phyloP scores from a whole-genome alignment of 371 early-diverging fungal species.

The Syncephalastrum contaminatum region DNA sequence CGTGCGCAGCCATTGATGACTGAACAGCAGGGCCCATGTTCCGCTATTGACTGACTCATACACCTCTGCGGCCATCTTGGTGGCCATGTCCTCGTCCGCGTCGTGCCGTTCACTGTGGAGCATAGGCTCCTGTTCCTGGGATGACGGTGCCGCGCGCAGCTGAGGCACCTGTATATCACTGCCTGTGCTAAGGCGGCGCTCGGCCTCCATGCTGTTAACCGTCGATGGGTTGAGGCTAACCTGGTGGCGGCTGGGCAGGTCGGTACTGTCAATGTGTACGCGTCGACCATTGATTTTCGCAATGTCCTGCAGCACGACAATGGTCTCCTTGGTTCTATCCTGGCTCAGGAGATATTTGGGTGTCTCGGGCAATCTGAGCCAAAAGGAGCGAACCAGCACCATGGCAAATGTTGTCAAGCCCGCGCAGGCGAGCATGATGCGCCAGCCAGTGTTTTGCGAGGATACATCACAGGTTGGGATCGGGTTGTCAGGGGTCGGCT shows the following conservation, averaged over 20 bases:
- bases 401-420: slow-evolving; percentile 65
- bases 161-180: slow-evolving; percentile 3
- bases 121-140: slow-evolving; percentile 8
- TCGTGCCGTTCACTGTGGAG: background rate
- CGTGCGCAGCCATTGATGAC: slow-evolving; percentile 53
- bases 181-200: background rate
- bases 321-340: slow-evolving; percentile 68
- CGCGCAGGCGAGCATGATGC: slow-evolving; percentile 62
- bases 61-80: slow-evolving; percentile 2
- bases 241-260: slow-evolving; percentile 19
- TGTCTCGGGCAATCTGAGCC: slow-evolving; percentile 73
- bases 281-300: slow-evolving; percentile 68
- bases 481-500: slow-evolving; percentile 30
- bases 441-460: slow-evolving; percentile 74
- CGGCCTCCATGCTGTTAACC: slow-evolving; percentile 4
- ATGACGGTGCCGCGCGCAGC: background rate
- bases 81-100: background rate
- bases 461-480: slow-evolving; percentile 45
- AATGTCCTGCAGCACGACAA: slow-evolving; percentile 69
- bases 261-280: slow-evolving; percentile 26
- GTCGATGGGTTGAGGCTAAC: background rate
- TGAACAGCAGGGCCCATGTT: slow-evolving; percentile 32
- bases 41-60: background rate
- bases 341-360: slow-evolving; percentile 78
- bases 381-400: slow-evolving; percentile 65